phyloP scores from a whole-genome alignment of 495 filamentous ascomycete genomes.

The Aspergillus bertholletiae region DNA sequence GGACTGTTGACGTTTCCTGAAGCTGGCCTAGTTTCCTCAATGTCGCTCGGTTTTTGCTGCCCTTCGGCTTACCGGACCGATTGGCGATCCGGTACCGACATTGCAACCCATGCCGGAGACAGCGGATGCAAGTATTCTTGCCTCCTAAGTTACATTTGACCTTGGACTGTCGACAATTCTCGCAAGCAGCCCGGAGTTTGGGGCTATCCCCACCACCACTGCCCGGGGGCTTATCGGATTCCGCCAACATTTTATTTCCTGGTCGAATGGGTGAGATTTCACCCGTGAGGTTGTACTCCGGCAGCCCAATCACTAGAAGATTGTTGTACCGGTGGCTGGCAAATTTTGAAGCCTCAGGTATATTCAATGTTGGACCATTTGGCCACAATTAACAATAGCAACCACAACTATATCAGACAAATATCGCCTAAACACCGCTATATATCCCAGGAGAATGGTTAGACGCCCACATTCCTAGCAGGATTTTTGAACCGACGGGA shows the following conservation, averaged over 20 bases:
- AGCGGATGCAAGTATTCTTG: slow-evolving; percentile 40
- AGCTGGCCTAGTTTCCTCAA: slow-evolving; percentile 40
- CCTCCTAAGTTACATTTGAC: slow-evolving; percentile 45
- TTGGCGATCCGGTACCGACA: slow-evolving; percentile 45
- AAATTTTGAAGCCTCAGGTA: not conserved
- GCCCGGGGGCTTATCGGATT: slow-evolving; percentile 22
- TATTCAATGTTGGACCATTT: not conserved
- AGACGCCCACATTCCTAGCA: slow-evolving; percentile 31
- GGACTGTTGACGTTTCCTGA: slow-evolving; percentile 28
- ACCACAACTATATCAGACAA: not conserved
- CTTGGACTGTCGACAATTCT: slow-evolving; percentile 47
- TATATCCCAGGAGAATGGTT: not conserved
- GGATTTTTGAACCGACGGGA: slow-evolving; percentile 33
- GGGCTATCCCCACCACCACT: slow-evolving; percentile 26
- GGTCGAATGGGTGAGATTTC: not conserved
- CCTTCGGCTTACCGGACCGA: slow-evolving; percentile 46
- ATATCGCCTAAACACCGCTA: not conserved
- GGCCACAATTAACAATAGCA: not conserved
- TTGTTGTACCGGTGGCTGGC: not conserved
- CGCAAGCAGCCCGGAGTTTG: slow-evolving; percentile 44
- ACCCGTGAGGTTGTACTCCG: not conserved
- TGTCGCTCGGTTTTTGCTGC: slow-evolving; percentile 45
- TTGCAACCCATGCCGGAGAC: slow-evolving; percentile 41
- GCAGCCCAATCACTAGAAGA: not conserved
- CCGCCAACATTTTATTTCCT: slow-evolving; percentile 30